phyloP scores from a whole-genome alignment of 176 grass and related monocot species.

The Urochloa ruziziensis region DNA sequence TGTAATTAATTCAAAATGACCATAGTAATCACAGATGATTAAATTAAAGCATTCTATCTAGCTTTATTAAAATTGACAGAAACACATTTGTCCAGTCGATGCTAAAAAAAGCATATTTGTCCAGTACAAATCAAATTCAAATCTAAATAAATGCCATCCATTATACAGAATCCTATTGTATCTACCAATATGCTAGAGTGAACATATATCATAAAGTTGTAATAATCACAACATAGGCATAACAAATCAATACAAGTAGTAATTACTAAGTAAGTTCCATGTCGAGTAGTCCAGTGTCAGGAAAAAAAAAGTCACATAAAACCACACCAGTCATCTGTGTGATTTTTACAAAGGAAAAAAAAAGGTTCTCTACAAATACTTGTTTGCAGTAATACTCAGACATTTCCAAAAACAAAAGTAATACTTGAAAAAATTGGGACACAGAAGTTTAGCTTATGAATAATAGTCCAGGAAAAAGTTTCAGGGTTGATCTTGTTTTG shows the following conservation, averaged over 20 bases:
- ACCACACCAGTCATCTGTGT: background rate
- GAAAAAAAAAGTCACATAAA: background rate
- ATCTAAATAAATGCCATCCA: background rate
- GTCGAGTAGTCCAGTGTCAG: background rate
- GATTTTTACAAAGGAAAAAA: background rate
- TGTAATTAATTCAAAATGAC: background rate
- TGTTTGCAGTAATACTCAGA: background rate
- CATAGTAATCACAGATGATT: background rate
- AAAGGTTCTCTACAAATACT: background rate
- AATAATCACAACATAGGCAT: background rate
- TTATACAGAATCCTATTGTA: background rate
- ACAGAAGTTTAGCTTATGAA: background rate
- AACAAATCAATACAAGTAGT: background rate
- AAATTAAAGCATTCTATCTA: background rate
- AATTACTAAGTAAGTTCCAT: background rate
- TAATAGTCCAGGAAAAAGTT: slow-evolving; percentile 1
- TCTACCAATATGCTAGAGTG: background rate
- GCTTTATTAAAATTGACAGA: background rate
- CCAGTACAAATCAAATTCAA: too few relatives aligned
- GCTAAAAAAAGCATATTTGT: too few relatives aligned
- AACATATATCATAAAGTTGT: background rate
- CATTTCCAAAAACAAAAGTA: too few relatives aligned
- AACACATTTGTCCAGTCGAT: background rate
- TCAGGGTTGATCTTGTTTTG: background rate
- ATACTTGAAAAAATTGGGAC: background rate